These are phyloP conservation scores for Exophiala xenobiotica DNA, from an alignment of 2,329 filamentous ascomycete species.

Conservation along the genomic window DNA sequence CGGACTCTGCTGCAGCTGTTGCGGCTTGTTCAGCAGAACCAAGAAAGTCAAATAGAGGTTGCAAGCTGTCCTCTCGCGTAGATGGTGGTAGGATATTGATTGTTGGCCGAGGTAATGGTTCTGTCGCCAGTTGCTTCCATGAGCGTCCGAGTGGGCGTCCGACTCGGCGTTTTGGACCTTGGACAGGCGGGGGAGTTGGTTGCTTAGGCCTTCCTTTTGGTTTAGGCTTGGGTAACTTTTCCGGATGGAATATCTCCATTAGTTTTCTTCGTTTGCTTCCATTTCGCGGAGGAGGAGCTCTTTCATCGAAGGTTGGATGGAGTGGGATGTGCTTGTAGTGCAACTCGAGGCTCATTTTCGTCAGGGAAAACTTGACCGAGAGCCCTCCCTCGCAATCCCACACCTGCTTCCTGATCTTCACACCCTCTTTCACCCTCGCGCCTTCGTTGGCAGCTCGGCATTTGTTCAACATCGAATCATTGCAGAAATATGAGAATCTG, in stretches of 20 bases:
- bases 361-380: constrained; percentile 29
- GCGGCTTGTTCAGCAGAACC: constrained; percentile 15
- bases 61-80: constrained; percentile 13
- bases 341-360: constrained; percentile 27
- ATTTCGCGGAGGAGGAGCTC: constrained; percentile 25
- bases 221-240: constrained; percentile 16
- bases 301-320: constrained; percentile 28
- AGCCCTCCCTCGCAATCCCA: constrained; percentile 27
- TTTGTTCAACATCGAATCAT: constrained; percentile 29
- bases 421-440: constrained; percentile 15
- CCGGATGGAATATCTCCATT: constrained; percentile 28
- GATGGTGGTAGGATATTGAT: not conserved
- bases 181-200: not conserved
- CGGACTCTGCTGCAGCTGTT: not conserved
- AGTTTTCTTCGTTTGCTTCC: constrained; percentile 23
- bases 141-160: not conserved
- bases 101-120: constrained; percentile 8
- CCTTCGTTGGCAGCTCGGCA: constrained; percentile 29
- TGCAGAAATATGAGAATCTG: constrained; percentile 30
- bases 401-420: constrained; percentile 26
- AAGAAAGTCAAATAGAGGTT: constrained; percentile 29
- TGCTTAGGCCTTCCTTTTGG: constrained; percentile 11
- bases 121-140: constrained; percentile 13
- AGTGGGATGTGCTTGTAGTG: constrained; percentile 29
- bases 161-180: constrained; percentile 10